Evolutionary conservation across 2,329 filamentous ascomycete species (phyloP), one percentile per base, ranked within the genome.

Genomic region (Polychaeton citri): DNA sequence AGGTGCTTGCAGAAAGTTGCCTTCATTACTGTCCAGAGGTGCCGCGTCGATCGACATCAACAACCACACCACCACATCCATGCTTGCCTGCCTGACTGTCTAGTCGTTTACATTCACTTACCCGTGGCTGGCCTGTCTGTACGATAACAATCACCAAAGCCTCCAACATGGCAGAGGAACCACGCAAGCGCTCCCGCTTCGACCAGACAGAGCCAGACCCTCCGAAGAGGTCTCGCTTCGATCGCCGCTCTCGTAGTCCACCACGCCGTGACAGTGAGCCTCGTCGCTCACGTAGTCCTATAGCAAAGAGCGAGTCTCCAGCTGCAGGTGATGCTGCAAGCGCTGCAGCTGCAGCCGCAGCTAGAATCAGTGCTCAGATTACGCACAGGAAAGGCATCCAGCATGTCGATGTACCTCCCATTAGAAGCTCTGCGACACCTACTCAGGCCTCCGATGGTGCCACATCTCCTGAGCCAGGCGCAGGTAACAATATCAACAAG

Each of bases 101-200:
- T n/a, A n/a, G n/a, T n/a, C n/a, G n/a, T n/a, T n/a, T n/a, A n/a
- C n/a, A n/a, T n/a, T n/a, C n/a, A n/a, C n/a, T n/a, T n/a, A n/a
- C n/a, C n/a, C n/a, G n/a, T n/a, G n/a, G n/a, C n/a, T n/a, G n/a
- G n/a, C n/a, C n/a, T n/a, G n/a, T n/a, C n/a, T n/a, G n/a, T n/a
- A n/a, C n/a, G n/a, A n/a, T n/a, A n/a, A n/a, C 37, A 19, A 20
- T 28, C 21, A 21, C 18, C 32, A 30, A 35, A 21, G 12, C 33
- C 33, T 17, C 33, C 37, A 44, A 31, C 43, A 86, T 93, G 85
- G 76, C 81, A 47, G 84, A 90, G 51, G 71, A 79, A 44, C 81
- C 87, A 48, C 74, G 78, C 41, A 93, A 93, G 68, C 81, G 86
- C 43, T 94, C 86, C 54, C 85, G 88, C 59, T 95, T 96, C 62